Evolutionary conservation across 1,139 yeast genomes (phyloP), one percentile per base, ranked within the genome.

Genomic region (Suhomyces guaymorum): DNA sequence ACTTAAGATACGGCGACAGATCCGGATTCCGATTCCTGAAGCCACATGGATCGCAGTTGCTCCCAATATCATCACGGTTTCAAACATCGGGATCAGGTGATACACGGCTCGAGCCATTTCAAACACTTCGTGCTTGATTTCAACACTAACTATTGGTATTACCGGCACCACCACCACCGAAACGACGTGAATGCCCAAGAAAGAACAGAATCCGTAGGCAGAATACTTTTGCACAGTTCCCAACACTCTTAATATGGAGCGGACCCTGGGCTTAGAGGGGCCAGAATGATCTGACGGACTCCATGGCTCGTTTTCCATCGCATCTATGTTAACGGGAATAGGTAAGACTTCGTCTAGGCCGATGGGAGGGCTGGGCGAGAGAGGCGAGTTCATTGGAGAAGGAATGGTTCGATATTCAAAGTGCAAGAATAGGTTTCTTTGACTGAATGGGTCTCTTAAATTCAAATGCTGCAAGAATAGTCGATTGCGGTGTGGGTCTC

Each of bases 71-170:
- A 74, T 48, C 1, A 66, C 35, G 6, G 59, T 55, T 51, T 83
- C 92, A 12, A 78, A 57, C 2, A 61, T 46, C 0, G 80, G 72
- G 2, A 70, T 56, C 7, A 54, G 46, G 37, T 79, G 85, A 54
- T 84, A 85, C 0, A 85, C 52, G 7, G 80, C 73, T 30, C 89
- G 63, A 1, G 82, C 77, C 60, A 81, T 65, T 41, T 80, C 77
- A 39, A 85, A 66, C 11, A 80, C 52, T 34, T 81, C 80, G 39
- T 81, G 75, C 9, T 78, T 77, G 2, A 66, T 36, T 10, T 39
- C 47, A 0, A 61, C 61, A 1, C 80, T 73, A 5, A 78, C 44
- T 5, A 61, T 52, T 8, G 52, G 49, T 10, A 64, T 28, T 1
- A 74, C 57, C 0, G 94, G 94, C 0, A 76, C 67, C 1, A 75